Evolutionary conservation across 805 yeast species (phyloP).

Genomic region (Nakazawaea siamensis): DNA sequence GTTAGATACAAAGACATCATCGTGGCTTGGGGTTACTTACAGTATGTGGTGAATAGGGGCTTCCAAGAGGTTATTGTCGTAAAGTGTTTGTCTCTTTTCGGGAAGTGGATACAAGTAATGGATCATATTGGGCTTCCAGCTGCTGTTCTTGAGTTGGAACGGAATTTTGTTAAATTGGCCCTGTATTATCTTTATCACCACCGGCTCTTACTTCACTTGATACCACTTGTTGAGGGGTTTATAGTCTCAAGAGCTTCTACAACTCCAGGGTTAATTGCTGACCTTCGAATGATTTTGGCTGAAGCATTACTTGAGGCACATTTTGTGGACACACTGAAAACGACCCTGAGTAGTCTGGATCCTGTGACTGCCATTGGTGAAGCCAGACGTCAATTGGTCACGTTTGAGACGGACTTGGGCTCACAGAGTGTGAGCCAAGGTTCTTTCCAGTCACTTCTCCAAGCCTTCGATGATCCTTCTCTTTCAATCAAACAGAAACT

Average conservation of each 20-base stretch:
- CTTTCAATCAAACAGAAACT: not conserved
- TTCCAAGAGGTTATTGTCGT: constrained; percentile 19
- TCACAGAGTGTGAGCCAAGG: too few species aligned
- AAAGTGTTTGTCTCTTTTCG: constrained; percentile 13
- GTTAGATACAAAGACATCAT: constrained; percentile 11
- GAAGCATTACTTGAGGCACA: not conserved
- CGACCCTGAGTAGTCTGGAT: not conserved
- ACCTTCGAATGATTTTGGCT: too few species aligned
- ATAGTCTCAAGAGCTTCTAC: constrained; percentile 13
- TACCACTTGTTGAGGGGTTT: not conserved
- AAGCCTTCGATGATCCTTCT: not conserved
- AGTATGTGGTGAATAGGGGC: constrained; percentile 15
- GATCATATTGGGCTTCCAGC: constrained; percentile 8
- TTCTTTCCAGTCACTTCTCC: too few species aligned
- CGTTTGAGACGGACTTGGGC: not conserved
- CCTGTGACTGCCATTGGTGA: too few species aligned
- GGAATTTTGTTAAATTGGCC: constrained; percentile 19
- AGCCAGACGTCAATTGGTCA: not conserved
- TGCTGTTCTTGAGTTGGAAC: constrained; percentile 23
- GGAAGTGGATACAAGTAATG: constrained; percentile 12
- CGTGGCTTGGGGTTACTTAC: constrained; percentile 18
- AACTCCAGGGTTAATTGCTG: constrained; percentile 1
- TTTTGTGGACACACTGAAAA: not conserved
- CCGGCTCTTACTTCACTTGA: constrained; percentile 7
- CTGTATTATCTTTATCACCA: constrained; percentile 18